Evolutionary conservation across 352 stramenopile genomes (phyloP).

Genomic region (Aphanomyces astaci): DNA sequence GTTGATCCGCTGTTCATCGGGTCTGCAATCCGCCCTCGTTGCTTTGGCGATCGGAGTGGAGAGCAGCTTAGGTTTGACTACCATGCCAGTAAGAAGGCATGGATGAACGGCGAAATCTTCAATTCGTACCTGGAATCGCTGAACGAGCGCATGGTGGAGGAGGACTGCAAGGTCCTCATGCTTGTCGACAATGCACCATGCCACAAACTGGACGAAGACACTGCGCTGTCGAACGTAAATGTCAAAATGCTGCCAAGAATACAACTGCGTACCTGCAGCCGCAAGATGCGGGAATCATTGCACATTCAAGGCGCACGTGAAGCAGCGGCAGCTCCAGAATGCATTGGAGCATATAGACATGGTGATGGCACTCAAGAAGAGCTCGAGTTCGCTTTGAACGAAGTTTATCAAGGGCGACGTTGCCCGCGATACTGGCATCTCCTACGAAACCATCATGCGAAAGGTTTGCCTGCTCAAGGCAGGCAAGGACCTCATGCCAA

Average conservation of each 20-base stretch:
- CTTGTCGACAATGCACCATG: too few relatives aligned
- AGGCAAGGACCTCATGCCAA: not conserved
- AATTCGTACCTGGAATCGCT: too few relatives aligned
- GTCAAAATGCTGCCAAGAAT: not conserved
- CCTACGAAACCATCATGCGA: not conserved
- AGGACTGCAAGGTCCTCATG: too few relatives aligned
- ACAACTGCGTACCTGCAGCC: not conserved
- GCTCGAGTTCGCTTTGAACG: not conserved
- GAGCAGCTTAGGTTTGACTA: too few relatives aligned
- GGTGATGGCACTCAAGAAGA: not conserved
- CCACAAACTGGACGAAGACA: not conserved
- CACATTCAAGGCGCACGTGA: not conserved
- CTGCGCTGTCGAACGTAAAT: not conserved
- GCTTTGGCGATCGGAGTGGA: too few relatives aligned
- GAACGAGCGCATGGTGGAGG: too few relatives aligned
- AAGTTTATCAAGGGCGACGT: not conserved
- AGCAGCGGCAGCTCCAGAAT: not conserved
- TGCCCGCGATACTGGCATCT: not conserved
- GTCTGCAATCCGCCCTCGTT: too few relatives aligned
- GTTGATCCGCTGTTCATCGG: too few relatives aligned
- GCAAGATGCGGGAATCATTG: not conserved
- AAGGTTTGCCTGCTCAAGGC: not conserved
- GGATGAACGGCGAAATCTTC: too few relatives aligned
- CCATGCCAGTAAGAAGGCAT: too few relatives aligned
- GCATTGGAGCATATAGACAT: not conserved